These are phyloP conservation scores for Neurospora sp. DNA, from an alignment of 495 filamentous ascomycete genomes.

Conservation along the genomic window DNA sequence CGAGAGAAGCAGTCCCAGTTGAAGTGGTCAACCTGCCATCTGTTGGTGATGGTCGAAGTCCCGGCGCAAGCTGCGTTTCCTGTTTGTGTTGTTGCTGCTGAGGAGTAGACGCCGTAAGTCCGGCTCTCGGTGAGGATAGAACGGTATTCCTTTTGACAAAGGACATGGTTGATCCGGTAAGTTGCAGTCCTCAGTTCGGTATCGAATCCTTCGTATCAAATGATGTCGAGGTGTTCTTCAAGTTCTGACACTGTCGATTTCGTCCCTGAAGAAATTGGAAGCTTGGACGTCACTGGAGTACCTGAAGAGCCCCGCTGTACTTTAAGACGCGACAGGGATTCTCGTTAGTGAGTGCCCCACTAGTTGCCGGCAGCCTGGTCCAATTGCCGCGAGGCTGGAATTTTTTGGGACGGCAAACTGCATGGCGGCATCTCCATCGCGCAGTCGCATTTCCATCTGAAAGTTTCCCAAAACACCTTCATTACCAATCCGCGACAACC, in stretches of 20 bases:
- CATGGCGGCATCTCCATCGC: not conserved
- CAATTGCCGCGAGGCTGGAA: not conserved
- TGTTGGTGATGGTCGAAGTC: constrained; percentile 77
- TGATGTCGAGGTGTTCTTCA: not conserved
- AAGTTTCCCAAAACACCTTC: not conserved
- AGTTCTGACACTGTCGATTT: not conserved
- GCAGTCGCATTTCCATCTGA: not conserved
- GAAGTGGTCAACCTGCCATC: constrained; percentile 86
- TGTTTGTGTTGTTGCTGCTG: constrained; percentile 4
- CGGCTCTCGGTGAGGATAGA: constrained; percentile 35
- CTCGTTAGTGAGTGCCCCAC: not conserved
- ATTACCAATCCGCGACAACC: not conserved
- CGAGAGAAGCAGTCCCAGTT: constrained; percentile 76
- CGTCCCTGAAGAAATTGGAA: not conserved
- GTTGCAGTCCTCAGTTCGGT: not conserved
- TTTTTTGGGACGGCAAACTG: not conserved
- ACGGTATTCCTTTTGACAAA: constrained; percentile 84
- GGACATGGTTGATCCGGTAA: constrained; percentile 48
- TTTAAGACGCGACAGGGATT: not conserved
- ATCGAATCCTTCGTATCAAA: not conserved
- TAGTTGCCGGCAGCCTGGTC: not conserved
- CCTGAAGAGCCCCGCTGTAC: not conserved
- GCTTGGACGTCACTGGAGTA: not conserved
- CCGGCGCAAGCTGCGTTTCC: constrained; percentile 39
- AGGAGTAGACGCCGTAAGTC: not conserved